Evolutionary conservation across 805 yeast species (phyloP).

Genomic region (Saccharomycopsis fodiens): DNA sequence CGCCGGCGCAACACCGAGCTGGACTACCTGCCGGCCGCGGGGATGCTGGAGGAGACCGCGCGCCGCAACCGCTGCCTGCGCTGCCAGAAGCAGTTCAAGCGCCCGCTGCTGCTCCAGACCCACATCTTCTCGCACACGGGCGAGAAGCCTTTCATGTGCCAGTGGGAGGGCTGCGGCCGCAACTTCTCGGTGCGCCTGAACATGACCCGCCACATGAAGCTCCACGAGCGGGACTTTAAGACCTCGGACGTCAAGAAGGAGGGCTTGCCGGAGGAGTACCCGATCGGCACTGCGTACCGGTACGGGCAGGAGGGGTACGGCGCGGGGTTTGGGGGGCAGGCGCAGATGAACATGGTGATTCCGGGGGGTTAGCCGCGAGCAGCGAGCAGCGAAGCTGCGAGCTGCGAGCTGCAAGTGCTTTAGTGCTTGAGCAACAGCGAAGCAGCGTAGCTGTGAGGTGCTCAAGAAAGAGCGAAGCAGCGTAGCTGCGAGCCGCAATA

Average conservation of each 20-base stretch:
- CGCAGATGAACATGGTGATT: neutral
- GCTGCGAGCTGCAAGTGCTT: too few species aligned
- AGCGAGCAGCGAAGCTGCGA: too few species aligned
- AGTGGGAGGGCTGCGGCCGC: conserved; percentile 59
- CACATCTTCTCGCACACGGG: conserved; percentile 78
- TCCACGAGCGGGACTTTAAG: conserved; percentile 39
- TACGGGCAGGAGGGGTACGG: neutral
- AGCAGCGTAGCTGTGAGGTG: too few species aligned
- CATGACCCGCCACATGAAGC: conserved; percentile 69
- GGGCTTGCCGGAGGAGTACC: neutral
- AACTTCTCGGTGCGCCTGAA: conserved; percentile 71
- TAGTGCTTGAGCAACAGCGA: too few species aligned
- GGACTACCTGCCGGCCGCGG: conserved; percentile 18
- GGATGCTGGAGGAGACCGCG: conserved; percentile 39
- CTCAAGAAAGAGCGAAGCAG: too few species aligned
- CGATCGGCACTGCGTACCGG: neutral
- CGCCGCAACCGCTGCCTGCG: conserved; percentile 40
- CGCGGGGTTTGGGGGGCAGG: neutral
- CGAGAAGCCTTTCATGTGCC: conserved; percentile 64
- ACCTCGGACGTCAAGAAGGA: neutral
- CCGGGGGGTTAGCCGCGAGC: too few species aligned
- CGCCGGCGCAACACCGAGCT: conserved; percentile 19
- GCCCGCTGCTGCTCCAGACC: conserved; percentile 76
- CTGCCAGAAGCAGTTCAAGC: conserved; percentile 70
- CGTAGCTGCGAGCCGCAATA: too few species aligned